phyloP scores from a whole-genome alignment of 176 grass and related monocot genomes.

The Canna indica region DNA sequence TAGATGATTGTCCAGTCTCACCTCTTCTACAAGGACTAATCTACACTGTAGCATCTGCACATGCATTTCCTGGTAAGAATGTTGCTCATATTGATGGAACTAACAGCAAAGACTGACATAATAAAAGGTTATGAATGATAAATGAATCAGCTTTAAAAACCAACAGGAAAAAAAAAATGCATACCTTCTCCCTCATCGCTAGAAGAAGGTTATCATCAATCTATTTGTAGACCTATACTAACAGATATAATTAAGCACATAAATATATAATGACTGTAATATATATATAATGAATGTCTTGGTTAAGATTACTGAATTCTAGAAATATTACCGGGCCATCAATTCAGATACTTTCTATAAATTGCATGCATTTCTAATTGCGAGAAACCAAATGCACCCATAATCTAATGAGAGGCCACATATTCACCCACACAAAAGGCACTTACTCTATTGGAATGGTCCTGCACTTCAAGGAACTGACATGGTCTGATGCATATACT shows the following conservation, averaged over 20 bases:
- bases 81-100: slow-evolving; percentile 91
- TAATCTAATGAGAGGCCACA: not conserved
- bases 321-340: too few species aligned
- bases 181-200: not conserved
- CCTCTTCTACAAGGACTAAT: slow-evolving; percentile 27
- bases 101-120: slow-evolving; percentile 49
- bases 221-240: not conserved
- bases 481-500: slow-evolving; percentile 92
- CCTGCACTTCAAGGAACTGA: slow-evolving; percentile 97
- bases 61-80: slow-evolving; percentile 91
- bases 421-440: not conserved
- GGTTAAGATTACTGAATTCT: too few species aligned
- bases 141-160: too few species aligned
- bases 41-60: slow-evolving; percentile 46
- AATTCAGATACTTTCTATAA: too few species aligned
- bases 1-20: too few species aligned
- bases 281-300: too few species aligned
- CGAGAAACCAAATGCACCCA: too few species aligned
- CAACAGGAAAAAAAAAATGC: not conserved
- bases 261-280: too few species aligned
- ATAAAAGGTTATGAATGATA: not conserved
- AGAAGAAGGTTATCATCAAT: not conserved
- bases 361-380: too few species aligned
- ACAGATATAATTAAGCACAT: too few species aligned
- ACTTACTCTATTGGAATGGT: slow-evolving; percentile 92